These are phyloP conservation scores for Ophiocordyceps camponoti-rufipedis DNA, from an alignment of 2,329 filamentous ascomycete genomes.

Conservation along the genomic window DNA sequence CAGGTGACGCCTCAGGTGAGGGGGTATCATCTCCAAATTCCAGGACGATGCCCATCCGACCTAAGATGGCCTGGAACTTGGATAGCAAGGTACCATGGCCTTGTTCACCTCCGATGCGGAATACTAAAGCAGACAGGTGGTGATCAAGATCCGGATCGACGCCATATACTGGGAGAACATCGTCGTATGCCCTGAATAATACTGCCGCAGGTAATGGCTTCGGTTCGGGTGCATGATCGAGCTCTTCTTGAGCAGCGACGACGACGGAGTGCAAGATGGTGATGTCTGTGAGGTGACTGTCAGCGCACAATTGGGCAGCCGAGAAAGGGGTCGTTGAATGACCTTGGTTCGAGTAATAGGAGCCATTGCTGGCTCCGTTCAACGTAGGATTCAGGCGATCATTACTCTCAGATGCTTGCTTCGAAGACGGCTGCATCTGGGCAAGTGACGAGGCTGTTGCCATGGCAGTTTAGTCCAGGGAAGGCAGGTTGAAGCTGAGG, in stretches of 20 bases:
- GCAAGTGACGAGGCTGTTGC: constrained; percentile 6
- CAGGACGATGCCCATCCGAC: constrained; percentile 52
- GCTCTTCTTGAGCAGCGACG: constrained; percentile 46
- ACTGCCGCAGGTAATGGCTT: constrained; percentile 55
- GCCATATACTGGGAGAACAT: constrained; percentile 51
- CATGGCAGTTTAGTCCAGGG: background rate
- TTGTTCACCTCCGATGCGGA: constrained; percentile 54
- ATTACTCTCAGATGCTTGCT: constrained; percentile 1
- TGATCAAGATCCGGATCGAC: constrained; percentile 57
- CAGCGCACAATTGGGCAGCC: background rate
- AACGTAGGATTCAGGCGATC: background rate
- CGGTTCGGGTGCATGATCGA: constrained; percentile 35
- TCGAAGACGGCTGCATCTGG: constrained; percentile 9
- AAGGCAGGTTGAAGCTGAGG: background rate
- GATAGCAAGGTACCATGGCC: constrained; percentile 40
- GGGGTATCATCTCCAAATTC: constrained; percentile 31
- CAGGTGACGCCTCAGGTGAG: constrained; percentile 9
- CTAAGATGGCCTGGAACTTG: constrained; percentile 52
- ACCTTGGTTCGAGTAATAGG: constrained; percentile 46
- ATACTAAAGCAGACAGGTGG: constrained; percentile 59
- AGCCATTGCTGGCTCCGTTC: constrained; percentile 9
- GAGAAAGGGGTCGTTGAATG: background rate
- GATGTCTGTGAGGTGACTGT: constrained; percentile 41
- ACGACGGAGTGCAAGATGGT: constrained; percentile 63
- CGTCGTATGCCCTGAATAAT: constrained; percentile 66